Evolutionary conservation across 179 eudicot species (phyloP), one percentile per base, ranked within the genome.

Genomic region (Beta lomatogona): DNA sequence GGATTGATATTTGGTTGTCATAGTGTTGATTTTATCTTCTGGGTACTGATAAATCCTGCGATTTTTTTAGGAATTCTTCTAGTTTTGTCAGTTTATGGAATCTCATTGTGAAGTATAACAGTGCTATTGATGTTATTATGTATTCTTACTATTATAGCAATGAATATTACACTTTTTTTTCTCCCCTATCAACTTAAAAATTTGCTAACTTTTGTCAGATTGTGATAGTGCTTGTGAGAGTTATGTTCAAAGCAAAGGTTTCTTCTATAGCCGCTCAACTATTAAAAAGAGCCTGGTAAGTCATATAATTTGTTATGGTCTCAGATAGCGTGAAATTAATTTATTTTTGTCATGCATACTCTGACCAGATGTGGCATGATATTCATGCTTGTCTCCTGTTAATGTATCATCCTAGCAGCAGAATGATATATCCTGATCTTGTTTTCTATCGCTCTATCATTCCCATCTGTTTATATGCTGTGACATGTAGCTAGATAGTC

Each of bases 211-310:
- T 25, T 25, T 25, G 28, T 25, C 28, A 25, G 28, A 25, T 25
- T 25, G 28, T 25, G 28, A 25, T 0, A 25, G 28, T 25, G 28
- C 28, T 25, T 25, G 28, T 4, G 99, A 94, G 83, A 93, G 97
- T 60, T 96, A 90, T 75, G 97, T 96, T 71, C 94, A 88, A n/a
- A 84, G 88, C 91, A 75, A 96, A 96, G 85, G 92, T 94, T 84
- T 91, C 98, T 61, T 91, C 97, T 45, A 98, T 96, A 79, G 99
- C 96, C 85, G 96, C 99, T 86, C 97, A 90, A 73, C 89, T 96
- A 91, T 79, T 96, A 86, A 96, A 96, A 88, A 92, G 98, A 88
- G 98, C 98, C 82, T 96, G 99, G 99, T 96, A 87, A 84, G 98
- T 90, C 80, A 66, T 60, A 68, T 16, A 50, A 28, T 73, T 53